These are phyloP conservation scores for Ophiostoma piceae DNA, from an alignment of 2,329 filamentous ascomycete species.

Conservation along the genomic window DNA sequence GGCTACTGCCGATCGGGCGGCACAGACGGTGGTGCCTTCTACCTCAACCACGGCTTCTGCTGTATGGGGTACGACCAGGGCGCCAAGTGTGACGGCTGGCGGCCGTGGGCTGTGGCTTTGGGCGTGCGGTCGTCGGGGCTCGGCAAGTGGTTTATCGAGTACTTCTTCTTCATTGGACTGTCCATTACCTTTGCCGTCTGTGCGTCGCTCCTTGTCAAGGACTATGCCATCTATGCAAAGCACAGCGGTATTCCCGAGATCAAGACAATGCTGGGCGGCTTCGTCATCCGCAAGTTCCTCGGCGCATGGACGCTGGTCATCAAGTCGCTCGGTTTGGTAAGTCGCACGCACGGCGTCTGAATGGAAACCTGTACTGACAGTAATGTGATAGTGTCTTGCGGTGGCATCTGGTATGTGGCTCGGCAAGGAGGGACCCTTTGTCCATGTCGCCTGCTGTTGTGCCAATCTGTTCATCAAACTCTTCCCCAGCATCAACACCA, in stretches of 20 bases:
- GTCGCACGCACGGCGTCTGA: not conserved
- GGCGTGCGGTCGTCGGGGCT: constrained; percentile 43
- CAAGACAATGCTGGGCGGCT: constrained; percentile 90
- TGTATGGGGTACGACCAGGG: constrained; percentile 85
- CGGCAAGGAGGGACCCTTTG: constrained; percentile 89
- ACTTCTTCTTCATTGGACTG: constrained; percentile 78
- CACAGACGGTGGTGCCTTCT: constrained; percentile 76
- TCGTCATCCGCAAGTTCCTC: constrained; percentile 83
- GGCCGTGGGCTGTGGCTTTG: constrained; percentile 72
- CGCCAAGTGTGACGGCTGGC: constrained; percentile 81
- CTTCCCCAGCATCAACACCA: constrained; percentile 72
- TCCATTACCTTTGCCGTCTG: constrained; percentile 75
- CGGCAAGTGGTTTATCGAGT: constrained; percentile 78
- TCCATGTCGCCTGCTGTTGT: constrained; percentile 95
- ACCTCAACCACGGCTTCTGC: constrained; percentile 86
- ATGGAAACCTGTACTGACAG: not conserved
- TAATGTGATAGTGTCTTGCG: constrained; percentile 57
- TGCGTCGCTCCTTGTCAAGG: constrained; percentile 73
- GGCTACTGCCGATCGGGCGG: constrained; percentile 76
- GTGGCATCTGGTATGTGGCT: constrained; percentile 95
- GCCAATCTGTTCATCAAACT: constrained; percentile 90
- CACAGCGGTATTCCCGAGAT: constrained; percentile 97
- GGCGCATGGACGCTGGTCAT: constrained; percentile 82
- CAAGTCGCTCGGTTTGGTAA: constrained; percentile 71
- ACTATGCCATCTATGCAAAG: constrained; percentile 81